Conservation (phyloP, 306 rosid species). For the Astragalus membranaceus region DNA sequence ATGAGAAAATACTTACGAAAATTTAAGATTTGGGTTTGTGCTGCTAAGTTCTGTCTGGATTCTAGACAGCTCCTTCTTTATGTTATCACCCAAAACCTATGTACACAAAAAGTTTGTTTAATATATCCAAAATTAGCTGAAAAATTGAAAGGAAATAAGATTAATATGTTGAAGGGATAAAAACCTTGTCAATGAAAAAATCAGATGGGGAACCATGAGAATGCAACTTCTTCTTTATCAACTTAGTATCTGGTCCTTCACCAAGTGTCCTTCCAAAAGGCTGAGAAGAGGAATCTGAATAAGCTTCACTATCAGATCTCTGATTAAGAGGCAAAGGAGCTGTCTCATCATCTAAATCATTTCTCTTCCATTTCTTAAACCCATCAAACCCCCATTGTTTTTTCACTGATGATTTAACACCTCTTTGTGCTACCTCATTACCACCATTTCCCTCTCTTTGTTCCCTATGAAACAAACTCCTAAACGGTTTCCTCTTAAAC, state of each 20-base stretch:
- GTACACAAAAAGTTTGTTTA: neutral
- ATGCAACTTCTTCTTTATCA: conserved; percentile 60
- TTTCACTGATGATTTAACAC: conserved; percentile 45
- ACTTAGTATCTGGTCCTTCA: conserved; percentile 59
- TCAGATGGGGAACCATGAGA: conserved; percentile 73
- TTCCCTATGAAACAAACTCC: conserved; percentile 63
- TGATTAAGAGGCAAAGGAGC: conserved; percentile 67
- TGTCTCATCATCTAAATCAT: conserved; percentile 64
- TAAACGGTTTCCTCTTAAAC: conserved; percentile 68
- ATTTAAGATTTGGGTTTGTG: conserved; percentile 65
- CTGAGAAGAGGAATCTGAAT: conserved; percentile 19
- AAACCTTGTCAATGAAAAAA: conserved; percentile 80
- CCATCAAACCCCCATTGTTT: conserved; percentile 76
- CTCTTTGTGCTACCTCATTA: conserved; percentile 25
- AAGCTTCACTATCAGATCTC: conserved; percentile 51
- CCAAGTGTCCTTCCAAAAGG: conserved; percentile 26
- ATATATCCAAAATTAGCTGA: neutral
- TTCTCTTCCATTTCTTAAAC: conserved; percentile 74
- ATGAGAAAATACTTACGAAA: conserved; percentile 41
- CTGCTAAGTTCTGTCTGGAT: conserved; percentile 71
- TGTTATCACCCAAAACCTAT: conserved; percentile 72
- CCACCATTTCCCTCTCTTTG: conserved; percentile 37
- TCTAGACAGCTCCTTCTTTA: conserved; percentile 71
- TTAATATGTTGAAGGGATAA: neutral
- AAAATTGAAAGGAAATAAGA: neutral